Percentiles rank a stretch among this genome's conserved stretches.
Conservation (phyloP, 2,329 filamentous ascomycete genomes). For the Tolypocladium amazonense region DNA sequence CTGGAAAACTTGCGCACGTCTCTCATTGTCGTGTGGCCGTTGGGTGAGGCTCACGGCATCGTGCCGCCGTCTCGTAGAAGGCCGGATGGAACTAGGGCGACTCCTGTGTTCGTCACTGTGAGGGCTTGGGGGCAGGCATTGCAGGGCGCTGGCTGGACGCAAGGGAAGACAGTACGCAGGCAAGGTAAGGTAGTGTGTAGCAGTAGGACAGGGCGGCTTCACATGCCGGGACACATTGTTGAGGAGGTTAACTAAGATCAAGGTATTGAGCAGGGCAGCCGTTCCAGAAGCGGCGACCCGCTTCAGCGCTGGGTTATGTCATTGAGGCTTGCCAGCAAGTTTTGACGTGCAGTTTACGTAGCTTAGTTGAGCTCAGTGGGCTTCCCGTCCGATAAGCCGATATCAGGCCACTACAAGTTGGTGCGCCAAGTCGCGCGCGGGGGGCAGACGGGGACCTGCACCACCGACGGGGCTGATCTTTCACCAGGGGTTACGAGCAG, state of each 20-base stretch:
- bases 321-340: background rate
- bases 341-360: background rate
- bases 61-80: background rate
- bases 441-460: background rate
- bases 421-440: no score
- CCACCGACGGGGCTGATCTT: background rate
- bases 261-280: background rate
- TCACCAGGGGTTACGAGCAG: background rate
- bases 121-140: background rate
- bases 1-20: background rate
- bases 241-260: background rate
- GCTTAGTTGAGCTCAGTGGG: background rate
- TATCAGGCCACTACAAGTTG: background rate
- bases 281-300: background rate
- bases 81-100: background rate
- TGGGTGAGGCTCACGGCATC: background rate
- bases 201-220: background rate
- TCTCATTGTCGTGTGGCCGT: background rate
- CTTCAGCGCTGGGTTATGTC: background rate
- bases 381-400: background rate
- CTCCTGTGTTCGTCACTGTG: background rate
- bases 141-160: background rate
- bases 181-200: no score
- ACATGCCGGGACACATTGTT: background rate
- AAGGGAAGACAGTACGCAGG: background rate